Evolutionary conservation across 352 stramenopile species (phyloP), one percentile per base, ranked within the genome.

Genomic region (Globisporangium parvum): DNA sequence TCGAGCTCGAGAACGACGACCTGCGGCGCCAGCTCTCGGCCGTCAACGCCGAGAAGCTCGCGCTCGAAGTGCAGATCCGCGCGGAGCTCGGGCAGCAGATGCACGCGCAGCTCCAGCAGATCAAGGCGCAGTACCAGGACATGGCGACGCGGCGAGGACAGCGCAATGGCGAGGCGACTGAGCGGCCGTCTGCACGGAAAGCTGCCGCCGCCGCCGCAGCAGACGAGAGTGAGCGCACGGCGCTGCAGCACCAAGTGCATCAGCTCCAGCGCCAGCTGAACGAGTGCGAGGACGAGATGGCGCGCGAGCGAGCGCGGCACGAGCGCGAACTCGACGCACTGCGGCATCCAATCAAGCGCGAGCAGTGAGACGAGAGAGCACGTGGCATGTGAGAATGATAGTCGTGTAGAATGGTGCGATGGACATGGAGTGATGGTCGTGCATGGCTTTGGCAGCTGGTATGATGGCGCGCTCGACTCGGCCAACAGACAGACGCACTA

Each of bases 251-350:
- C 1, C 75, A 90, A 39, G 70, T 94, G 23, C 63, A 77, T 3
- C 67, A 84, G 53, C 57, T 90, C 12, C 80, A 85, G 53, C 67
- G 83, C 54, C 85, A 88, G 58, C 65, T 89, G 5, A 65, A 55
- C 24, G 83, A 93, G 54, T 89, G 80, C 28, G 83, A 93, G 55
- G 83, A 93, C n/a, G 83, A 93, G 63, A 93, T 93, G 45, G 71
- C 75, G 51, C 76, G 83, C 39, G 86, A 89, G 20, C 73, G 90
- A 39, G 72, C 69, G 44, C 82, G 82, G 6, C 76, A 93, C 39
- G 46, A 60, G 6, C 55, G 35, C 10, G 55, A 54, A 24, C 55
- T 60, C 18, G 55, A 60, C 9, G 55, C 48, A 47, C 47, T 60
- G 37, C 55, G 55, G n/a, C 46, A 60, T 54, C 55, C 55, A 14